A percentile compares a stretch with the other conserved stretches of the same genome.
Conservation (phyloP, 306 rosid genomes). For the Prunus mume region DNA sequence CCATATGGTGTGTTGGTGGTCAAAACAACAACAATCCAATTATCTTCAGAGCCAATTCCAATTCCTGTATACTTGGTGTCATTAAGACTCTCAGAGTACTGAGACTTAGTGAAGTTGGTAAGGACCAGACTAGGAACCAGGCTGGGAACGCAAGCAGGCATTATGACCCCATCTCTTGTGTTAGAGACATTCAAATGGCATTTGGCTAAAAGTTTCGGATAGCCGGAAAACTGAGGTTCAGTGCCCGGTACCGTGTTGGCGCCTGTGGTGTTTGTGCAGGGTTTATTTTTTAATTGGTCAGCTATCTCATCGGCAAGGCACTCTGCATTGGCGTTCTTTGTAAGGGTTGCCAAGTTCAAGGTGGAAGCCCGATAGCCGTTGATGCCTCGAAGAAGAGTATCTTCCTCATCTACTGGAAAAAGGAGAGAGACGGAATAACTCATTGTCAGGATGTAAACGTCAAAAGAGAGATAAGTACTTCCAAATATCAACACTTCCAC, state of each 20-base stretch:
- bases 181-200: slow-evolving; percentile 69
- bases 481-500: slow-evolving; percentile 6
- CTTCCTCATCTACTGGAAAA: slow-evolving; percentile 58
- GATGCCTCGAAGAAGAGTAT: slow-evolving; percentile 64
- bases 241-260: slow-evolving; percentile 88
- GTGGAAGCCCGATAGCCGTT: slow-evolving; percentile 52
- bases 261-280: slow-evolving; percentile 87
- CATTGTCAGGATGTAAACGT: slow-evolving; percentile 17
- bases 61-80: slow-evolving; percentile 65
- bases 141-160: slow-evolving; percentile 88
- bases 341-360: slow-evolving; percentile 52
- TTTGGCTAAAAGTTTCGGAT: slow-evolving; percentile 57
- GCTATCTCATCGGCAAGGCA: slow-evolving; percentile 79
- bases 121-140: slow-evolving; percentile 57
- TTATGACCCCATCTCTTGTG: slow-evolving; percentile 64
- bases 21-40: slow-evolving; percentile 80
- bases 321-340: slow-evolving; percentile 62
- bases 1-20: slow-evolving; percentile 72
- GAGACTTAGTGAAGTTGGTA: slow-evolving; percentile 73
- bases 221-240: slow-evolving; percentile 73
- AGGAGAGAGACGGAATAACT: not conserved
- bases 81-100: slow-evolving; percentile 63
- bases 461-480: not conserved
- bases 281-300: slow-evolving; percentile 72
- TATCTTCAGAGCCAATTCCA: slow-evolving; percentile 71